Conservation (phyloP, 2,329 filamentous ascomycete genomes). For the Cladorrhinum sp. region DNA sequence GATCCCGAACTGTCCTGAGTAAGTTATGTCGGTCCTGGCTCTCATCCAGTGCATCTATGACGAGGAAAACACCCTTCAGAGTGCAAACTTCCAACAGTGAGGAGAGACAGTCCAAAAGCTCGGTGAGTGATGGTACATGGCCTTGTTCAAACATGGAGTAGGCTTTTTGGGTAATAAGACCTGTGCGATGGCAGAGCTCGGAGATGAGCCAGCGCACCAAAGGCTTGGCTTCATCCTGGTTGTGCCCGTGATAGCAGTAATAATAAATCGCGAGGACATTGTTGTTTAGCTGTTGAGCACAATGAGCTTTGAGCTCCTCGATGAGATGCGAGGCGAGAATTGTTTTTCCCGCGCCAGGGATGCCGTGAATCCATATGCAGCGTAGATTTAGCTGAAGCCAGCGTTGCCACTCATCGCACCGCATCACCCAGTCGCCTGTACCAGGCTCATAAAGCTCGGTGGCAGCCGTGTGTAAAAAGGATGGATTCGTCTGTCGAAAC, state of each 20-base stretch:
- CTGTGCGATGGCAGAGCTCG: slow-evolving; percentile 27
- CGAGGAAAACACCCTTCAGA: slow-evolving; percentile 19
- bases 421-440: slow-evolving; percentile 18
- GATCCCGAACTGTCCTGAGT: slow-evolving; percentile 21
- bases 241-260: slow-evolving; percentile 31
- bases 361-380: slow-evolving; percentile 20
- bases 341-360: slow-evolving; percentile 24
- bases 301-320: slow-evolving; percentile 1
- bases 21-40: slow-evolving; percentile 26
- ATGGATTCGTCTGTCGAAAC: not conserved
- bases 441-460: slow-evolving; percentile 12
- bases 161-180: slow-evolving; percentile 3
- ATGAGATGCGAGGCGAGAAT: slow-evolving; percentile 17
- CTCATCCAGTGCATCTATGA: slow-evolving; percentile 34
- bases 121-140: not conserved
- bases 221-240: slow-evolving; percentile 29
- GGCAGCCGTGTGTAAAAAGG: slow-evolving; percentile 5
- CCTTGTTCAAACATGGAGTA: not conserved
- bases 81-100: too few relatives aligned
- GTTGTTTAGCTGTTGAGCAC: not conserved
- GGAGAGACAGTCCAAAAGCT: not conserved
- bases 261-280: slow-evolving; percentile 26
- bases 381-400: slow-evolving; percentile 13
- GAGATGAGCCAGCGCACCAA: slow-evolving; percentile 29
- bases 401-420: slow-evolving; percentile 10